phyloP scores from a whole-genome alignment of 2,329 filamentous ascomycete species.

The Thelonectria blattea region DNA sequence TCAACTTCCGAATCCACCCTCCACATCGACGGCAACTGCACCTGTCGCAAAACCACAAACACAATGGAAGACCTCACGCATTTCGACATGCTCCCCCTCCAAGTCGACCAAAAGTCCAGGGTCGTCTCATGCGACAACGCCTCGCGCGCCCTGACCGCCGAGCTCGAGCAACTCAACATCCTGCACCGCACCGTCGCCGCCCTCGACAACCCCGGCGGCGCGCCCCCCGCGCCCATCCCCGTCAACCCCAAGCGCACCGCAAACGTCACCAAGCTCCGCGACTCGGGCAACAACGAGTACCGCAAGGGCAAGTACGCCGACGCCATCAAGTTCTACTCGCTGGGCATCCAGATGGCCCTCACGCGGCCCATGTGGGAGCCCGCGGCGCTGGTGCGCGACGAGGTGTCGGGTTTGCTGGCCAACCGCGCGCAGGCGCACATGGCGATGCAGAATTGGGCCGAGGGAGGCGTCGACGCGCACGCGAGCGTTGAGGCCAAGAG shows the following conservation, averaged over 20 bases:
- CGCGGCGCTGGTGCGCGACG: slow-evolving; percentile 80
- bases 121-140: slow-evolving; percentile 61
- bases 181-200: slow-evolving; percentile 77
- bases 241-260: slow-evolving; percentile 92
- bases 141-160: slow-evolving; percentile 61
- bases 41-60: slow-evolving; percentile 11
- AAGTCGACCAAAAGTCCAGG: slow-evolving; percentile 83
- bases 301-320: slow-evolving; percentile 77
- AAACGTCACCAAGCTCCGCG: slow-evolving; percentile 88
- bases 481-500: slow-evolving; percentile 86
- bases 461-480: slow-evolving; percentile 87
- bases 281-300: slow-evolving; percentile 82
- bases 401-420: slow-evolving; percentile 78
- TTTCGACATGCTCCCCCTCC: slow-evolving; percentile 83
- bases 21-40: neutral
- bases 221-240: slow-evolving; percentile 86
- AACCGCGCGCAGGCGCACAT: slow-evolving; percentile 93
- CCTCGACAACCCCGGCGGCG: slow-evolving; percentile 57
- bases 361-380: slow-evolving; percentile 88
- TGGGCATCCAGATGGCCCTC: slow-evolving; percentile 90
- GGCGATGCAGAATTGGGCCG: slow-evolving; percentile 80
- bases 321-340: slow-evolving; percentile 79
- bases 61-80: slow-evolving; percentile 68
- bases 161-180: slow-evolving; percentile 76
- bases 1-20: neutral